Conservation (phyloP, 768 basidiomycete species). For the Tulasnella sp. region DNA sequence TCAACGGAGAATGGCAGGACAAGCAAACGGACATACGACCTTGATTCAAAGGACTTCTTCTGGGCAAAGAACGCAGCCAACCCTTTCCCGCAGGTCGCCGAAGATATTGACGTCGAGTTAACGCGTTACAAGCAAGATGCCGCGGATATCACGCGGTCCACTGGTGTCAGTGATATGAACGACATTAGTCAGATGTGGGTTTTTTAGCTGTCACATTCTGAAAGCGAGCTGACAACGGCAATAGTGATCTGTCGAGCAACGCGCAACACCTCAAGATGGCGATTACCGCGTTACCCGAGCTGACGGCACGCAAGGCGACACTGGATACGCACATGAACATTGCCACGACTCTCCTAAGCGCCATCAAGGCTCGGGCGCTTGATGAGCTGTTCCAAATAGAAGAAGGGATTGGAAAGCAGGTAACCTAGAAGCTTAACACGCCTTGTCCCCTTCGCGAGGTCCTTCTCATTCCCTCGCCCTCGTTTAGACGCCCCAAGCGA, state of each 20-base stretch:
- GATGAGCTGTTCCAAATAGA: constrained; percentile 97
- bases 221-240: too few species aligned
- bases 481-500: constrained; percentile 54
- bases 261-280: constrained; percentile 92
- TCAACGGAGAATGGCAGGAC: constrained; percentile 43
- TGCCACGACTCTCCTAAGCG: constrained; percentile 84
- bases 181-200: constrained; percentile 88
- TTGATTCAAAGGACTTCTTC: constrained; percentile 98
- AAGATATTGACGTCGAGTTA: constrained; percentile 87
- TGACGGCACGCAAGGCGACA: constrained; percentile 92
- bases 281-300: constrained; percentile 90
- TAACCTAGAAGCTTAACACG: constrained; percentile 24
- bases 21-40: constrained; percentile 72
- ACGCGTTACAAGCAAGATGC: constrained; percentile 82
- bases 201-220: not conserved
- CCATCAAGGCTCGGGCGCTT: constrained; percentile 88
- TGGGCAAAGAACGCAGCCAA: constrained; percentile 94
- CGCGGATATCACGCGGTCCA: constrained; percentile 90
- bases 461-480: too few species aligned
- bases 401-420: constrained; percentile 81
- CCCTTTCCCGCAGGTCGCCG: constrained; percentile 97
- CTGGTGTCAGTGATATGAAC: constrained; percentile 90
- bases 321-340: constrained; percentile 99
- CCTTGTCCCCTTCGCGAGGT: not conserved
- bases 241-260: constrained; percentile 82